Conservation (phyloP, 495 filamentous ascomycete genomes). For the Cryomyces minteri region DNA sequence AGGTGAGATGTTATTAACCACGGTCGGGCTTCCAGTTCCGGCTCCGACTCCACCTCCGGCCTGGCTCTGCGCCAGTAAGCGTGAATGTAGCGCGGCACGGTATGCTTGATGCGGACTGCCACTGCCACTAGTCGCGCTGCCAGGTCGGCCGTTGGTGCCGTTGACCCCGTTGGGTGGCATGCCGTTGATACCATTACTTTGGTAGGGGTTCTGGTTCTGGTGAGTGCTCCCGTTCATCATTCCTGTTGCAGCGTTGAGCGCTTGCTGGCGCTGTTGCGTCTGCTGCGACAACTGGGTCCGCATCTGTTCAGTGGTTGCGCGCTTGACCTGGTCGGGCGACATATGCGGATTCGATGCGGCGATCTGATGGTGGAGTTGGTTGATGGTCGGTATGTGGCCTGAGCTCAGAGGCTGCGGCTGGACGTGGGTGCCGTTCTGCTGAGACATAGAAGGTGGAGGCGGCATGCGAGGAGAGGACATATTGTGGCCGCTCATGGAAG, state of each 20-base stretch:
- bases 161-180: slow-evolving; percentile 1
- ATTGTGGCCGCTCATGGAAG: slow-evolving; percentile 5
- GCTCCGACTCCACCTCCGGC: neutral
- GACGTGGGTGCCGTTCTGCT: neutral
- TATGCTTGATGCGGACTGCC: neutral
- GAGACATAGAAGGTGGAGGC: no score
- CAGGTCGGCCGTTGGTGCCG: slow-evolving; percentile 4
- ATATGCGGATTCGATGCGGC: slow-evolving; percentile 15
- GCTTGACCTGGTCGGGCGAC: slow-evolving; percentile 13
- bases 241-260: slow-evolving; percentile 21
- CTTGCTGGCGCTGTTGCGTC: slow-evolving; percentile 8
- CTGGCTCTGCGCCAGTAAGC: neutral
- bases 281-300: slow-evolving; percentile 2
- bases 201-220: slow-evolving; percentile 4
- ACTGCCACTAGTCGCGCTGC: neutral
- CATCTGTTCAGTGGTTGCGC: slow-evolving; percentile 12
- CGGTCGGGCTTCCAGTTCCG: neutral
- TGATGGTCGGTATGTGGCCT: slow-evolving; percentile 18
- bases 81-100: neutral
- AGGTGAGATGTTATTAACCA: neutral
- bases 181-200: slow-evolving; percentile 1
- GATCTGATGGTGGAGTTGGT: slow-evolving; percentile 12
- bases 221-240: neutral
- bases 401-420: slow-evolving; percentile 15
- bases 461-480: neutral